Evolutionary conservation across 257 asterid genomes (phyloP), one percentile per base, ranked within the genome.

Genomic region (Galeopsis tetrahit): DNA sequence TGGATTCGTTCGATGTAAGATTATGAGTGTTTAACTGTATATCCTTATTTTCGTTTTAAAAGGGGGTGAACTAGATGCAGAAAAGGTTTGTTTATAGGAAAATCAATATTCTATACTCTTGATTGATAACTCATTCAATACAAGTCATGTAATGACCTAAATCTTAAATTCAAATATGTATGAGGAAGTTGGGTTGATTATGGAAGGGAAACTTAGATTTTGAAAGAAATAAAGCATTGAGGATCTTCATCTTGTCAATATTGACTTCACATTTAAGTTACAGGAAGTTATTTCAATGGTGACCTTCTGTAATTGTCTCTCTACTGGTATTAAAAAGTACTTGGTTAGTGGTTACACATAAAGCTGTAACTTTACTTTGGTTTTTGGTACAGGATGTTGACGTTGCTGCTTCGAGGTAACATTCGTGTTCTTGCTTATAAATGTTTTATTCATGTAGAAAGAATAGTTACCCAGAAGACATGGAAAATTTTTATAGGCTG

Each of bases 391-490:
- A 89, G 96, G 91, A 78, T 57, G 73, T 61, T 38, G 85, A 78
- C 67, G 13, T 68, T 63, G 72, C 74, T 53, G 78, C 75, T 14
- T 79, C 84, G 55, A 87, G 91, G 93, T 89, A 84, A 76, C 32
- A 13, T 66, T 60, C 63, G 36, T 52, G 17, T 84, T 33, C 57
- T 66, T 65, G 66, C 49, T 65, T 42, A 6, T 67, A 42, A 17
- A n/a, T 35, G 48, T n/a, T 46, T 51, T 36, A 10, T 62, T 44
- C 2, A 13, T 17, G 35, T 6, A 59, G 31, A 58, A 43, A 4
- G 2, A 9, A 33, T 34, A 43, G 17, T 33, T 71, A 21, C 28
- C 28, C 28, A 21, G 28, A 21, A 36, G 10, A 28, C 2, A 36
- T 6, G 40, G 35, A 11, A 13, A 9, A 38, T 9, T 43, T 5